Evolutionary conservation across 1,284 basidiomycete species (phyloP).

Genomic region (Marasmius oreades): DNA sequence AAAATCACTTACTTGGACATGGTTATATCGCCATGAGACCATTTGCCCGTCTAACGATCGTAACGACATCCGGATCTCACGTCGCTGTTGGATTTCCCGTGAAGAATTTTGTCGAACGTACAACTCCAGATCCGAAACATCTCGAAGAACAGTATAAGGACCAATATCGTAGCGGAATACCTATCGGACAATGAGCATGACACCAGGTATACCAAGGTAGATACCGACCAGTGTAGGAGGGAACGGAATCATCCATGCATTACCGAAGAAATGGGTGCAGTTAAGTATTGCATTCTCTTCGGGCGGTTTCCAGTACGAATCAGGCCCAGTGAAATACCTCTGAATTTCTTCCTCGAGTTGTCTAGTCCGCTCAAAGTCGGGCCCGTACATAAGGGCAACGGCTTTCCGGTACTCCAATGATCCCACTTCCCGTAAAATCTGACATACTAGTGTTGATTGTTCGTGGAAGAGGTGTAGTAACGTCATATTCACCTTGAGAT

Average conservation of each 20-base stretch:
- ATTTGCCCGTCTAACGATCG: slow-evolving; percentile 66
- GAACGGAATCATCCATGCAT: slow-evolving; percentile 78
- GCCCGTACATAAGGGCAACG: slow-evolving; percentile 41
- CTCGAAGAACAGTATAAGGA: slow-evolving; percentile 43
- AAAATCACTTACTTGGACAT: slow-evolving; percentile 45
- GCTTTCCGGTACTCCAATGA: slow-evolving; percentile 49
- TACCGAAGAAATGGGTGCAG: slow-evolving; percentile 61
- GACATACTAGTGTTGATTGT: neutral
- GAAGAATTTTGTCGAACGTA: slow-evolving; percentile 68
- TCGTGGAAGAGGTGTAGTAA: neutral
- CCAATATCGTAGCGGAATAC: slow-evolving; percentile 75
- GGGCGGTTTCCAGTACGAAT: slow-evolving; percentile 60
- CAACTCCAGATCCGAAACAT: slow-evolving; percentile 49
- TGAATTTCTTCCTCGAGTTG: slow-evolving; percentile 52
- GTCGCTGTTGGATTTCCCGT: slow-evolving; percentile 43
- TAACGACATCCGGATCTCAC: slow-evolving; percentile 64
- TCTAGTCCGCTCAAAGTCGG: slow-evolving; percentile 43
- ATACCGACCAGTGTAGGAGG: slow-evolving; percentile 61
- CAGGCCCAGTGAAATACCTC: slow-evolving; percentile 57
- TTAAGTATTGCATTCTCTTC: slow-evolving; percentile 25
- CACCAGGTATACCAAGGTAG: neutral
- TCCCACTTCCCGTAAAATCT: slow-evolving; percentile 72
- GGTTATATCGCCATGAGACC: slow-evolving; percentile 65
- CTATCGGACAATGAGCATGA: slow-evolving; percentile 28
- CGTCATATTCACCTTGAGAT: slow-evolving; percentile 58